Evolutionary conservation across 345 rosid species (phyloP).

Genomic region (Noccaea caerulescens): DNA sequence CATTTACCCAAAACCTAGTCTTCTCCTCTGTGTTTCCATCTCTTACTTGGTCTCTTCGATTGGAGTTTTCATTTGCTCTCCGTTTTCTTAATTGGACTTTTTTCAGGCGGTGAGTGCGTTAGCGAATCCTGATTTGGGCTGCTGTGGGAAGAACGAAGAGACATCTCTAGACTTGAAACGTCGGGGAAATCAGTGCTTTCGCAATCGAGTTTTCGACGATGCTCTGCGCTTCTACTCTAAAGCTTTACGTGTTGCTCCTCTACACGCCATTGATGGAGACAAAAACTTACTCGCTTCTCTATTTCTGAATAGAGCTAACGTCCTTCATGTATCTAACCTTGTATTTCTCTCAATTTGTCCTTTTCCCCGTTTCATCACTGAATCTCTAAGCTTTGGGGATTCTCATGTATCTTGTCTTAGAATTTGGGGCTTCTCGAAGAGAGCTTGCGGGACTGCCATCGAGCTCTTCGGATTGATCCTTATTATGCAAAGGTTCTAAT

Average conservation of each 20-base stretch:
- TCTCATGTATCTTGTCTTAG: constrained; percentile 39
- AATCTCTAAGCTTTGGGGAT: neutral
- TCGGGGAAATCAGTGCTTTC: constrained; percentile 61
- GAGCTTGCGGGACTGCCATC: constrained; percentile 71
- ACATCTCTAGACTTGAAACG: constrained; percentile 66
- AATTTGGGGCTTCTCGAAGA: constrained; percentile 57
- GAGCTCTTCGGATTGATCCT: constrained; percentile 73
- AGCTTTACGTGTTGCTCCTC: constrained; percentile 82
- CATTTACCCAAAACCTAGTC: neutral
- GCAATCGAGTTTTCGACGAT: constrained; percentile 45
- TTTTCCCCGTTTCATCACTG: neutral
- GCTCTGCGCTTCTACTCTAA: constrained; percentile 70
- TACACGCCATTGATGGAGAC: constrained; percentile 52
- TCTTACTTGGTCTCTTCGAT: neutral
- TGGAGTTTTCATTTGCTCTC: neutral
- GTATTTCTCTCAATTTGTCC: neutral
- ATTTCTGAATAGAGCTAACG: constrained; percentile 72
- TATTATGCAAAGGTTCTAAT: constrained; percentile 67
- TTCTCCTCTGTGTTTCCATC: neutral
- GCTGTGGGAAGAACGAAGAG: constrained; percentile 62
- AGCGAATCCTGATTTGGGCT: constrained; percentile 51
- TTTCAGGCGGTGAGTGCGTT: constrained; percentile 60
- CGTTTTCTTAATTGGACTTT: neutral
- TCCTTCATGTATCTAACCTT: constrained; percentile 49
- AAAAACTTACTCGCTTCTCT: constrained; percentile 73